Conservation (phyloP, 1,284 basidiomycete genomes). For the Ceratorhiza oryzae-sativae region DNA sequence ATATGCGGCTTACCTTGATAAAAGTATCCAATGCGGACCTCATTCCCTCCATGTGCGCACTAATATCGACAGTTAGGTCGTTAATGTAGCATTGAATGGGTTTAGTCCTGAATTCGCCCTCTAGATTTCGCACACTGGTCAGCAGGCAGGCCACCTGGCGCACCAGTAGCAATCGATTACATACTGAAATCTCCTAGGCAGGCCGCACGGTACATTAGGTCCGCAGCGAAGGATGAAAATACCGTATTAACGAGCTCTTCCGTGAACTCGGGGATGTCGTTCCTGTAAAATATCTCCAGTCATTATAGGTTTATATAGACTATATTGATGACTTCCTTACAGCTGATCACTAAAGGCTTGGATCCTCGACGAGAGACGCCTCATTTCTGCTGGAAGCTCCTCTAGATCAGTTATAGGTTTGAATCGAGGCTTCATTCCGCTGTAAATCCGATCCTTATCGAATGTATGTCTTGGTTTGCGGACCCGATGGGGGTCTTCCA, state of each 20-base stretch:
- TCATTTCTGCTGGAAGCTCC: constrained; percentile 14
- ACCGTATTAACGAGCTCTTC: constrained; percentile 72
- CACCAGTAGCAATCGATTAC: background rate
- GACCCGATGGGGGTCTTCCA: background rate
- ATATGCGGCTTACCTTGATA: too few relatives aligned
- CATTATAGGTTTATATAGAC: too few relatives aligned
- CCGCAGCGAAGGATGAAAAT: constrained; percentile 67
- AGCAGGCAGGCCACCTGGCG: too few relatives aligned
- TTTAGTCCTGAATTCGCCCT: background rate
- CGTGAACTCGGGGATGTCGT: constrained; percentile 48
- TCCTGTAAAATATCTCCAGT: too few relatives aligned
- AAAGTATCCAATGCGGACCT: constrained; percentile 68
- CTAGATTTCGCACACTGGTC: background rate
- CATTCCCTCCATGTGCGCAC: constrained; percentile 70
- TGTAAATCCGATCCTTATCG: constrained; percentile 19
- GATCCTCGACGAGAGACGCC: background rate
- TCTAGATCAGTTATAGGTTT: constrained; percentile 7
- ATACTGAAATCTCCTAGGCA: constrained; percentile 63
- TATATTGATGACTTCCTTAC: too few relatives aligned
- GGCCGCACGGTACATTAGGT: constrained; percentile 71
- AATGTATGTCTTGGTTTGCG: background rate
- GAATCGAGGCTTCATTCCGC: constrained; percentile 22
- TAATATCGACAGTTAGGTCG: constrained; percentile 67
- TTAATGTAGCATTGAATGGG: constrained; percentile 74
- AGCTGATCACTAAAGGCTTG: constrained; percentile 22